Evolutionary conservation across 2,329 filamentous ascomycete species (phyloP).

Genomic region (Aspergillus floridensis): DNA sequence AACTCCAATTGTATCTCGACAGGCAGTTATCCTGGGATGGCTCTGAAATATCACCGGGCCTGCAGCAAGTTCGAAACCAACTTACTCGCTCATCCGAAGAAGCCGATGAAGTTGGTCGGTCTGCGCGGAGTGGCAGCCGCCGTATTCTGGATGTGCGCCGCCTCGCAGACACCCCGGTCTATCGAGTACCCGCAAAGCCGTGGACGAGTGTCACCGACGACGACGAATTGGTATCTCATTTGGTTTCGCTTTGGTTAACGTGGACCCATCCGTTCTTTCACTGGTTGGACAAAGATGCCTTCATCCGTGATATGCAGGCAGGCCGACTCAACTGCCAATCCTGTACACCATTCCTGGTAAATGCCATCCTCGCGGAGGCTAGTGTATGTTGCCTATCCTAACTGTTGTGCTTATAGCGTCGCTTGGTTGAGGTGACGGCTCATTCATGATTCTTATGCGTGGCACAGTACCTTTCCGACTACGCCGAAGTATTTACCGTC

Average conservation of each 20-base stretch:
- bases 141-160: conserved; percentile 26
- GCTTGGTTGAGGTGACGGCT: background rate
- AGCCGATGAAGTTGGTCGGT: background rate
- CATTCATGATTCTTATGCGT: conserved; percentile 1
- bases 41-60: conserved; percentile 14
- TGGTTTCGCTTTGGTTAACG: conserved; percentile 34
- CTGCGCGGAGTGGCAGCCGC: conserved; percentile 2
- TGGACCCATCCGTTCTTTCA: conserved; percentile 31
- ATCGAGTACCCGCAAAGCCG: conserved; percentile 28
- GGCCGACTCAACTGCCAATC: conserved; percentile 25
- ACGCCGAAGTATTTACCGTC: conserved; percentile 25
- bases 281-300: conserved; percentile 31
- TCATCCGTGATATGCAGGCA: conserved; percentile 30
- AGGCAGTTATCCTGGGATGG: conserved; percentile 15
- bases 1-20: conserved; percentile 22
- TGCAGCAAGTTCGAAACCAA: conserved; percentile 16
- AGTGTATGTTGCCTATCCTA: conserved; percentile 25
- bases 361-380: conserved; percentile 33
- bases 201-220: conserved; percentile 37
- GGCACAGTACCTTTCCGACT: conserved; percentile 25
- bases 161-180: conserved; percentile 25
- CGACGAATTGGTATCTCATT: conserved; percentile 31
- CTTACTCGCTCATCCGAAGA: conserved; percentile 12
- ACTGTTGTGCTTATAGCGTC: background rate
- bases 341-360: conserved; percentile 37